A percentile compares a stretch with the other conserved stretches of the same genome.
These are phyloP conservation scores for Osmanthus fragrans DNA, from an alignment of 257 asterid species.

Conservation along the genomic window DNA sequence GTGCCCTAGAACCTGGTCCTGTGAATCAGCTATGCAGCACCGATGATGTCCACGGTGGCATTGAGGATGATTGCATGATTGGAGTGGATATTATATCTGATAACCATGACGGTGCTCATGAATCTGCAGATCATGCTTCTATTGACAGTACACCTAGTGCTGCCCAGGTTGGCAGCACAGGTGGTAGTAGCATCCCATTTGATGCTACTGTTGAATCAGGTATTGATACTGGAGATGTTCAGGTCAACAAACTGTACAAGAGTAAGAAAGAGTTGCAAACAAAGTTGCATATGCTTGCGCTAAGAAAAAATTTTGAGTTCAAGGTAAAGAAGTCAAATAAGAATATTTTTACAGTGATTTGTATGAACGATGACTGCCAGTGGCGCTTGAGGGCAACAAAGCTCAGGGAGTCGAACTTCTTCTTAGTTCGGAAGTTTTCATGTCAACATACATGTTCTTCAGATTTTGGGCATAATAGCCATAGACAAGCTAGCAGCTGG, in stretches of 20 bases:
- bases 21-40: background rate
- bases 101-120: background rate
- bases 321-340: constrained; percentile 10
- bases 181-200: background rate
- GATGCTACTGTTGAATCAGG: background rate
- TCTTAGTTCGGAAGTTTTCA: background rate
- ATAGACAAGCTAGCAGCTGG: background rate
- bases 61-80: background rate
- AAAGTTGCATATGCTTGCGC: constrained; percentile 7
- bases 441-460: constrained; percentile 4
- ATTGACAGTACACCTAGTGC: constrained; percentile 2
- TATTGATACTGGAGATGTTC: background rate
- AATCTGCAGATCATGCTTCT: background rate
- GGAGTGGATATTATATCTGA: background rate
- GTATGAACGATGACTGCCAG: background rate
- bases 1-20: background rate
- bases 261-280: constrained; percentile 4
- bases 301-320: background rate
- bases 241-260: background rate
- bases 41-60: background rate
- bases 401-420: background rate
- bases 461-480: background rate
- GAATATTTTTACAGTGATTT: background rate
- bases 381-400: constrained; percentile 1
- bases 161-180: background rate